phyloP scores from a whole-genome alignment of 2,329 filamentous ascomycete species.

The Fusarium caatingaense region DNA sequence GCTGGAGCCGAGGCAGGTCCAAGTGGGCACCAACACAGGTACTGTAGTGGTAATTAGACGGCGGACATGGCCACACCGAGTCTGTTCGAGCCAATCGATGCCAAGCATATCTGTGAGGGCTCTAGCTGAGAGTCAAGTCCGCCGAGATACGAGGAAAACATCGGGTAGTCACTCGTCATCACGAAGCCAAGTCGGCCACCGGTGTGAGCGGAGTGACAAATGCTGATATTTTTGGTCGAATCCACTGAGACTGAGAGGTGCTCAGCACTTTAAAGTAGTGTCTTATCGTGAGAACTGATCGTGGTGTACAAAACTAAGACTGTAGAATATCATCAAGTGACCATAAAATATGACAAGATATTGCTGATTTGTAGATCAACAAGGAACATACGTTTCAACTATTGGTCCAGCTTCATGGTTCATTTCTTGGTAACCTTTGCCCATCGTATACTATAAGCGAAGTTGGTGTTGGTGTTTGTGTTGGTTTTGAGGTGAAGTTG shows the following conservation, averaged over 20 bases:
- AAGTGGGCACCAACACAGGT: neutral
- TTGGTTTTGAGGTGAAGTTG: constrained; percentile 9
- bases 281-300: neutral
- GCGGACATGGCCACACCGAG: neutral
- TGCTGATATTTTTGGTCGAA: neutral
- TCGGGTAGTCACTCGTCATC: neutral
- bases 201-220: constrained; percentile 4
- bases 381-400: neutral
- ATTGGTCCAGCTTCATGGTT: neutral
- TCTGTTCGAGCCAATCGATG: neutral
- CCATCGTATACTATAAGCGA: neutral
- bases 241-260: neutral
- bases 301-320: neutral
- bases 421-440: neutral
- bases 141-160: neutral
- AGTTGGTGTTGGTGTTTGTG: neutral
- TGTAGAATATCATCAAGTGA: neutral
- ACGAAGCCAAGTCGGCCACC: neutral
- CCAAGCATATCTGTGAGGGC: neutral
- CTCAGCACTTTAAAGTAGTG: neutral
- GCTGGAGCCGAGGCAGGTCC: constrained; percentile 24
- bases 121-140: constrained; percentile 4
- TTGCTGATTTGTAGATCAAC: neutral
- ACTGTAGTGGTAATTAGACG: neutral
- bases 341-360: neutral